phyloP scores from a whole-genome alignment of 1,139 yeast species.

The Groenewaldozyma sp. region DNA sequence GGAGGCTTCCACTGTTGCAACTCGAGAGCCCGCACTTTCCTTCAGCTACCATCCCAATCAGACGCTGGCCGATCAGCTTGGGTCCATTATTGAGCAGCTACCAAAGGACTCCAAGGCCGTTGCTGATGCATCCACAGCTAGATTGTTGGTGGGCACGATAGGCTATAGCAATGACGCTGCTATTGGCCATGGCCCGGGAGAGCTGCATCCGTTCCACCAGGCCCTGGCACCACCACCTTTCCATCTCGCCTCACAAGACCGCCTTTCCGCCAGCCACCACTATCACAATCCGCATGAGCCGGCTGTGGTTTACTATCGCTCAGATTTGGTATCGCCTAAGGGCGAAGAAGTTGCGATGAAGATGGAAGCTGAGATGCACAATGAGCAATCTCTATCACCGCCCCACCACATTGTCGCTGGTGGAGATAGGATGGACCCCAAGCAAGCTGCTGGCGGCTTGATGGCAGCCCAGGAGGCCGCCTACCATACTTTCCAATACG shows the following conservation, averaged over 20 bases:
- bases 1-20: conserved; percentile 32
- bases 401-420: too few relatives aligned
- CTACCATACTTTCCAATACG: too few relatives aligned
- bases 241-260: conserved; percentile 5
- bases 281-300: too few relatives aligned
- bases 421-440: too few relatives aligned
- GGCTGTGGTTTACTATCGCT: too few relatives aligned
- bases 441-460: too few relatives aligned
- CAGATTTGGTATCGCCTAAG: too few relatives aligned
- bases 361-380: too few relatives aligned
- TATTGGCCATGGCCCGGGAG: background rate
- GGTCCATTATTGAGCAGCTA: conserved; percentile 23
- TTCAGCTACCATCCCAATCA: conserved; percentile 31
- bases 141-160: conserved; percentile 5
- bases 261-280: too few relatives aligned
- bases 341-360: too few relatives aligned
- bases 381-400: too few relatives aligned
- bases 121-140: conserved; percentile 26
- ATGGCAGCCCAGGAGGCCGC: too few relatives aligned
- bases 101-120: conserved; percentile 27
- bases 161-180: conserved; percentile 1
- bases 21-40: conserved; percentile 35
- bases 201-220: conserved; percentile 3
- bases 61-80: conserved; percentile 32
- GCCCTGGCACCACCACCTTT: conserved; percentile 1